These are phyloP conservation scores for Soucietia sequanensis DNA, from an alignment of 805 yeast genomes.

Conservation along the genomic window DNA sequence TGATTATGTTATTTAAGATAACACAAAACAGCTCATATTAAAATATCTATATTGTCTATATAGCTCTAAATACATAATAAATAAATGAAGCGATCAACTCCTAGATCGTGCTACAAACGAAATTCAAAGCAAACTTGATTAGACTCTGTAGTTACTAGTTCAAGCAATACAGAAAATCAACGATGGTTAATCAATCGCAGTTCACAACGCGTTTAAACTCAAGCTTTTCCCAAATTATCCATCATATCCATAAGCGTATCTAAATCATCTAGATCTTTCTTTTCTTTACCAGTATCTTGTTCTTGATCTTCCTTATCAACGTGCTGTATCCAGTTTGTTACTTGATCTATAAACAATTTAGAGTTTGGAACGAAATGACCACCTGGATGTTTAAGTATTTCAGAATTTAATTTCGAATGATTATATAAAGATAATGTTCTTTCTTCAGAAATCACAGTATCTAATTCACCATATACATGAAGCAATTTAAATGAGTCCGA, in stretches of 20 bases:
- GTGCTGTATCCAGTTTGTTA: constrained; percentile 37
- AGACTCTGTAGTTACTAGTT: too few relatives aligned
- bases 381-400: constrained; percentile 83
- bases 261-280: constrained; percentile 23
- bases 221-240: constrained; percentile 27
- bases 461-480: constrained; percentile 83
- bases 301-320: constrained; percentile 10
- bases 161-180: too few relatives aligned
- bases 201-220: too few relatives aligned
- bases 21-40: too few relatives aligned
- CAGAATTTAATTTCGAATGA: constrained; percentile 42
- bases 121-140: too few relatives aligned
- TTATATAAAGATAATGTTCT: constrained; percentile 61
- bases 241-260: constrained; percentile 38
- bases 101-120: too few relatives aligned
- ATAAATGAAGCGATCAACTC: too few relatives aligned
- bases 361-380: constrained; percentile 96
- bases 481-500: constrained; percentile 38
- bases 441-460: constrained; percentile 77
- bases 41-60: too few relatives aligned
- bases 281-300: constrained; percentile 9
- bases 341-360: constrained; percentile 45
- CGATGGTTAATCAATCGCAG: too few relatives aligned
- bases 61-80: too few relatives aligned
- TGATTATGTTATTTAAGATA: too few relatives aligned